A percentile compares a stretch with the other conserved stretches of the same genome.
These are phyloP conservation scores for Pseudogymnoascus destructans DNA, from an alignment of 2,329 filamentous ascomycete genomes.

Conservation along the genomic window DNA sequence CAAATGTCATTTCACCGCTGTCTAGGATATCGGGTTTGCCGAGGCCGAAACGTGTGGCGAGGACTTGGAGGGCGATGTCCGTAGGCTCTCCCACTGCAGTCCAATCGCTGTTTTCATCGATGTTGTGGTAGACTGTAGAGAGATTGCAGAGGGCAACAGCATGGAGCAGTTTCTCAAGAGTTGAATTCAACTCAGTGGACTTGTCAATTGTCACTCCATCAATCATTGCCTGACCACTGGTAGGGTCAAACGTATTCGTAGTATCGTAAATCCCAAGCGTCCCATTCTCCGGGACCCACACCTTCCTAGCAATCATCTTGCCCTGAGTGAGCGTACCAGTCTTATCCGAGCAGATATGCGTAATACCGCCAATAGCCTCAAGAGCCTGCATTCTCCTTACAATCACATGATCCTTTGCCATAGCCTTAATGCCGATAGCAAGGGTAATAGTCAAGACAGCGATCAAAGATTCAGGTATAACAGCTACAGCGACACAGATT, in stretches of 20 bases:
- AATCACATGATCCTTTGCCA: conserved; percentile 52
- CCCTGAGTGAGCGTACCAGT: conserved; percentile 54
- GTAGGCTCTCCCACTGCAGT: conserved; percentile 53
- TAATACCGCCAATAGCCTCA: conserved; percentile 56
- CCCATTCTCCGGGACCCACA: conserved; percentile 44
- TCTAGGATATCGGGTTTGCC: conserved; percentile 38
- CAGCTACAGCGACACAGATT: conserved; percentile 48
- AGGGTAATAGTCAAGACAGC: conserved; percentile 61
- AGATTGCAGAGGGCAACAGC: conserved; percentile 51
- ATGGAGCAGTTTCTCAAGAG: conserved; percentile 29
- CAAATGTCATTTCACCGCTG: conserved; percentile 32
- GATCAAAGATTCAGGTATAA: conserved; percentile 55
- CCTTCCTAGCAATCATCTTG: conserved; percentile 51
- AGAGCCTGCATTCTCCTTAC: conserved; percentile 52
- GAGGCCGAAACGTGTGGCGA: conserved; percentile 57
- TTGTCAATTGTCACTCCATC: conserved; percentile 29
- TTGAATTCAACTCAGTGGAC: conserved; percentile 24
- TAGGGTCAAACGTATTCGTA: conserved; percentile 48
- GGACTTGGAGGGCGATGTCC: conserved; percentile 61
- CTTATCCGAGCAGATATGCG: conserved; percentile 58
- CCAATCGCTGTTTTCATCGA: conserved; percentile 30
- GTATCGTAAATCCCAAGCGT: conserved; percentile 40
- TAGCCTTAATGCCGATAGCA: conserved; percentile 50
- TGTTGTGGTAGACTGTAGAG: conserved; percentile 28
- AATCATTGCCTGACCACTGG: conserved; percentile 39